A percentile compares a stretch with the other conserved stretches of the same genome.
phyloP scores from a whole-genome alignment of 2,329 filamentous ascomycete genomes.

The Alternaria angustiovoidea region DNA sequence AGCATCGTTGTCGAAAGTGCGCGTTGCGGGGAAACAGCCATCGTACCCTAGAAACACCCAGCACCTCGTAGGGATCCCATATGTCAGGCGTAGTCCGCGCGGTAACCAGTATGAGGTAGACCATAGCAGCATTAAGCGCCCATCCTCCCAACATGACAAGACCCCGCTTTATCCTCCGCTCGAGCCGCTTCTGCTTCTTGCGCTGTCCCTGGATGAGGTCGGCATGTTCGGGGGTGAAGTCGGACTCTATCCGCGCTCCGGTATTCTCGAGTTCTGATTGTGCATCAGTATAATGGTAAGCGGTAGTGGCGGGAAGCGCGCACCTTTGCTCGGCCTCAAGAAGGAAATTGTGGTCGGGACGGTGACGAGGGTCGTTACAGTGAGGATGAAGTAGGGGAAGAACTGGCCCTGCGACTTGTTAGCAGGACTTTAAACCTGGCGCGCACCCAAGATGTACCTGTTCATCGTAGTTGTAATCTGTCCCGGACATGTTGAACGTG shows the following conservation, averaged over 20 bases:
- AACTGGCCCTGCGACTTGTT: conserved; percentile 76
- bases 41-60: conserved; percentile 81
- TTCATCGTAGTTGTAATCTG: conserved; percentile 98
- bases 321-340: conserved; percentile 77
- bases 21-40: background rate
- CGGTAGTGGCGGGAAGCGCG: conserved; percentile 26
- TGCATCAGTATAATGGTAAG: conserved; percentile 21
- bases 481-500: conserved; percentile 54
- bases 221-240: conserved; percentile 82
- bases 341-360: conserved; percentile 89
- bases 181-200: conserved; percentile 86
- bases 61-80: conserved; percentile 97
- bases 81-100: conserved; percentile 75
- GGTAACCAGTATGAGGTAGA: conserved; percentile 86
- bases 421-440: conserved; percentile 10
- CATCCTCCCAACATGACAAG: conserved; percentile 80
- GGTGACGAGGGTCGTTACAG: conserved; percentile 85
- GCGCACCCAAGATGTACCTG: conserved; percentile 63
- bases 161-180: conserved; percentile 86
- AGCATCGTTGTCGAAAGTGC: conserved; percentile 20
- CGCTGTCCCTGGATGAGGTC: conserved; percentile 84
- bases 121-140: conserved; percentile 85
- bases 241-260: conserved; percentile 81
- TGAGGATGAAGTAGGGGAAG: conserved; percentile 98
- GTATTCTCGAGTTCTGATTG: conserved; percentile 74